A percentile compares a stretch with the other conserved stretches of the same genome.
These are phyloP conservation scores for Fusarium oligoseptatum DNA, from an alignment of 2,329 filamentous ascomycete genomes.

Conservation along the genomic window DNA sequence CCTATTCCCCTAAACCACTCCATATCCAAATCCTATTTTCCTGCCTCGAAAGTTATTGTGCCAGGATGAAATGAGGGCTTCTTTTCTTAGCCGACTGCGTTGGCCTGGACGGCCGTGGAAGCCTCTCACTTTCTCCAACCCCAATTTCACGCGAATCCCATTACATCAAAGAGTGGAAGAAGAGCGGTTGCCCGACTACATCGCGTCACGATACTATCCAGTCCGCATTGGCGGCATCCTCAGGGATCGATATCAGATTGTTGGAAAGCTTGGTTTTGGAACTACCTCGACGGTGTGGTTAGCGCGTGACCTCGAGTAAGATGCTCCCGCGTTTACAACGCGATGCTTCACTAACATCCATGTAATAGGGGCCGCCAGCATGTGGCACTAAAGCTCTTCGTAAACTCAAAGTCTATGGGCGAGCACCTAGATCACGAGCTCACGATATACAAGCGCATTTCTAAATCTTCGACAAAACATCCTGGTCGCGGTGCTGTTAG, in stretches of 20 bases:
- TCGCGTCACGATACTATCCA: slow-evolving; percentile 42
- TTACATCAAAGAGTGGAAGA: slow-evolving; percentile 33
- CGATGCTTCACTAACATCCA: slow-evolving; percentile 1
- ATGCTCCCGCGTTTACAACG: background rate
- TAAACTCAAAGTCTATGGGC: slow-evolving; percentile 42
- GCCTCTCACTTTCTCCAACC: slow-evolving; percentile 35
- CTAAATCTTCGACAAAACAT: slow-evolving; percentile 45
- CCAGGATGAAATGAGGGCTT: background rate
- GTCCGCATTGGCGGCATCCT: slow-evolving; percentile 44
- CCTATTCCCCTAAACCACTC: background rate
- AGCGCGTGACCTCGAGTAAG: slow-evolving; percentile 50
- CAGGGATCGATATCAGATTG: slow-evolving; percentile 51
- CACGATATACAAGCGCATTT: slow-evolving; percentile 58
- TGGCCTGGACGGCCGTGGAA: slow-evolving; percentile 29
- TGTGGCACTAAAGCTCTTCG: slow-evolving; percentile 53
- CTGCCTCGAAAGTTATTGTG: background rate
- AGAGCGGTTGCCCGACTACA: slow-evolving; percentile 36
- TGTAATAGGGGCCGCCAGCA: slow-evolving; percentile 44
- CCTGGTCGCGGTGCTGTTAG: slow-evolving; percentile 50
- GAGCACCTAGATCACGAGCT: slow-evolving; percentile 52
- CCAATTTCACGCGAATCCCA: slow-evolving; percentile 18
- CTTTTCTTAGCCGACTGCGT: slow-evolving; percentile 17
- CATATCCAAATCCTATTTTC: background rate
- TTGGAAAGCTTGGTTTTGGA: slow-evolving; percentile 58
- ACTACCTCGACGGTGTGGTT: slow-evolving; percentile 58